phyloP scores from a whole-genome alignment of 2,329 filamentous ascomycete genomes.

The Ascosphaera apis region DNA sequence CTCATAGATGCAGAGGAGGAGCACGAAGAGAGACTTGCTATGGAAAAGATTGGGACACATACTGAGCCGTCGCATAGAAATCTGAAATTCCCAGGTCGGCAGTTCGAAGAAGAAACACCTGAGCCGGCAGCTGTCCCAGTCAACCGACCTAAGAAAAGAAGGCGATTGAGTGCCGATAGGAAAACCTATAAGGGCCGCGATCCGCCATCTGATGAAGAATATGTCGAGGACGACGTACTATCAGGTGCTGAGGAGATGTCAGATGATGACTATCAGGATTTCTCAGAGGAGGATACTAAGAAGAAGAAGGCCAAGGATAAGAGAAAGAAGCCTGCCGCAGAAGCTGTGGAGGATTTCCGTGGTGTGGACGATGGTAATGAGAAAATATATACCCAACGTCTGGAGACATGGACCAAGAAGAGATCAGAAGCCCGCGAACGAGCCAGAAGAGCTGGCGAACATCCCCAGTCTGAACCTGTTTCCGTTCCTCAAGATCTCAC shows the following conservation, averaged over 20 bases:
- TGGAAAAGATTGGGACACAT: constrained; percentile 13
- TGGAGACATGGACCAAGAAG: constrained; percentile 50
- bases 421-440: constrained; percentile 36
- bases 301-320: constrained; percentile 13
- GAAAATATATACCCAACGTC: constrained; percentile 47
- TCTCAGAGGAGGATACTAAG: constrained; percentile 6
- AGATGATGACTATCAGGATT: constrained; percentile 12
- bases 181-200: constrained; percentile 4
- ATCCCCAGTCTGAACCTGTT: constrained; percentile 12
- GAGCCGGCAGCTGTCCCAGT: constrained; percentile 4
- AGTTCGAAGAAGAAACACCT: constrained; percentile 14
- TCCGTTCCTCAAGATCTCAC: constrained; percentile 19
- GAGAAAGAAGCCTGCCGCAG: constrained; percentile 16
- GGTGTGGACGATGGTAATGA: constrained; percentile 79
- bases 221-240: constrained; percentile 7
- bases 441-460: constrained; percentile 10
- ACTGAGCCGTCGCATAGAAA: neutral
- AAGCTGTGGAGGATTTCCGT: constrained; percentile 30
- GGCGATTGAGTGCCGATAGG: neutral
- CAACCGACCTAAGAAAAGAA: neutral
- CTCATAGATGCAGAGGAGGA: constrained; percentile 64
- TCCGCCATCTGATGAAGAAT: constrained; percentile 15
- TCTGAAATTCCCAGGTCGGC: neutral
- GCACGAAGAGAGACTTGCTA: constrained; percentile 27
- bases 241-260: constrained; percentile 7